Evolutionary conservation across 2,329 filamentous ascomycete species (phyloP), one percentile per base, ranked within the genome.

Genomic region (Microthyrium microscopicum): DNA sequence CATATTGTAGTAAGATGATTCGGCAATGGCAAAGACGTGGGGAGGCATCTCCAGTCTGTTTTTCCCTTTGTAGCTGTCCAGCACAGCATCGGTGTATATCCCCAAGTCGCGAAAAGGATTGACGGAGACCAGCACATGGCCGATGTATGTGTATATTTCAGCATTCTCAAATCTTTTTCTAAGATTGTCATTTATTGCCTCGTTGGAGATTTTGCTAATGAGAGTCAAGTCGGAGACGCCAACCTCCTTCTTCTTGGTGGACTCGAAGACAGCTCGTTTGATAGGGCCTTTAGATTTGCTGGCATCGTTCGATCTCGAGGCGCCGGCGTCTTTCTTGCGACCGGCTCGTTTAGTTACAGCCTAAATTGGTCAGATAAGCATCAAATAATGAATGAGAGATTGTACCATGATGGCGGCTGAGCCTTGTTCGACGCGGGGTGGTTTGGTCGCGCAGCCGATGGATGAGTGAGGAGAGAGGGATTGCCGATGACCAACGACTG

Each of bases 101-200:
- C 89, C 89, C 62, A 93, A 68, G 53, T 98, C 89, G 53, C 83
- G 76, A 58, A 98, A 98, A 22, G 89, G 89, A 58, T 98, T 98
- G 56, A 98, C 89, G 25, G 89, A 95, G 46, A 98, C 89, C 68
- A 98, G 60, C 58, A 98, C 89, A 77, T 95, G 87, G 62, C 89
- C 89, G 55, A 98, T 98, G 58, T 98, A 98, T 51, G 89, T 98
- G 64, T 98, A 98, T 55, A 98, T 98, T 61, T 98, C 87, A 56
- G 70, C 77, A 66, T 87, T 85, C 54, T 95, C 83, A 58, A 98
- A 98, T 41, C 89, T 76, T 64, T 95, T 91, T 68, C 94, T 93
- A 56, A 98, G 56, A 56, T 98, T 98, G 37, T 95, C 89, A 62
- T 98, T 98, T 66, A 98, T 98, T 40, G 87, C 85, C 57, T 98